phyloP scores from a whole-genome alignment of 2,329 filamentous ascomycete genomes.

The Alternaria longipes region DNA sequence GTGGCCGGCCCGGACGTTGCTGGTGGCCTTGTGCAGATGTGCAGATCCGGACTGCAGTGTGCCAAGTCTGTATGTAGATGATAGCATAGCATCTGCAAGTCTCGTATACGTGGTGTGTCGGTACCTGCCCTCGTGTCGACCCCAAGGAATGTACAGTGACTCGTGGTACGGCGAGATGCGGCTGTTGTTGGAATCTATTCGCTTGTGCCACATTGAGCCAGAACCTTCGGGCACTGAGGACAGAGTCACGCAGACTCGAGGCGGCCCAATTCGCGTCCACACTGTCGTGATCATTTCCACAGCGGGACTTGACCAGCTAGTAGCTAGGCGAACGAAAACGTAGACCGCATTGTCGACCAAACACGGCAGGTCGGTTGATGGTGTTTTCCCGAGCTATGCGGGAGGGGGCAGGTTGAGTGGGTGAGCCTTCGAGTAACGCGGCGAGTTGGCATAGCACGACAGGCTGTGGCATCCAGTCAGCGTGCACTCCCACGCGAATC shows the following conservation, averaged over 20 bases:
- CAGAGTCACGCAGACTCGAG: conserved; percentile 30
- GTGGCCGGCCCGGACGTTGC: conserved; percentile 52
- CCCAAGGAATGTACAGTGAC: conserved; percentile 34
- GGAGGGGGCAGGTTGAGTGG: conserved; percentile 15
- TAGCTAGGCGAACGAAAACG: conserved; percentile 34
- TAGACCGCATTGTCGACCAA: conserved; percentile 35
- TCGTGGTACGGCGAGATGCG: conserved; percentile 34
- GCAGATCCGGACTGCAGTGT: conserved; percentile 46
- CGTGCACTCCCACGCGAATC: conserved; percentile 41
- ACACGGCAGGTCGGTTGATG: conserved; percentile 46
- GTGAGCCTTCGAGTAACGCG: conserved; percentile 40
- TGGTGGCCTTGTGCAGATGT: conserved; percentile 41
- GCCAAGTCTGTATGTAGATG: conserved; percentile 40
- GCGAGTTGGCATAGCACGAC: conserved; percentile 38
- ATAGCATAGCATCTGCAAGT: conserved; percentile 28
- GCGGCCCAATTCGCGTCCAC: conserved; percentile 34
- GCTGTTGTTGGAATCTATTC: conserved; percentile 32
- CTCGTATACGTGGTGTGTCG: conserved; percentile 27
- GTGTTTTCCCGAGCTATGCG: conserved; percentile 38
- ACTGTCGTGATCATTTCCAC: conserved; percentile 48
- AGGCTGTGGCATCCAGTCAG: conserved; percentile 46
- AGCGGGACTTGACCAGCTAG: conserved; percentile 35
- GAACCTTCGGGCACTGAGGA: conserved; percentile 26
- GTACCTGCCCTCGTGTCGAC: conserved; percentile 28
- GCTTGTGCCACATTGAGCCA: conserved; percentile 31